Base-by-base conservation (phyloP, 2,329 filamentous ascomycete genomes). In the Apiospora sp. region DNA sequence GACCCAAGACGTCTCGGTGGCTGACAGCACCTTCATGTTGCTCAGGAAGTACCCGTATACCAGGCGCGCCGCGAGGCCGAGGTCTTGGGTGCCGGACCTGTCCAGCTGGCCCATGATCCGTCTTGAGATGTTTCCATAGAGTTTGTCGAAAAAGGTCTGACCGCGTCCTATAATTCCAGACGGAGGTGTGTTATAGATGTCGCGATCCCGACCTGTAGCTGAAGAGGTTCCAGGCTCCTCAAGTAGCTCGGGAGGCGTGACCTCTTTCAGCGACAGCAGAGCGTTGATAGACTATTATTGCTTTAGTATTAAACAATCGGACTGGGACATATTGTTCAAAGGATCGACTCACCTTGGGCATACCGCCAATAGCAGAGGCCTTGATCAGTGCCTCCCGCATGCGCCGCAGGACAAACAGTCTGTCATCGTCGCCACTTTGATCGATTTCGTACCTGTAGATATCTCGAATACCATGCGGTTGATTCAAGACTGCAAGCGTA, bases 341-440 rank as follows among this genome's bases (percentile, higher is more conserved):
- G n/a, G 22, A 22, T 41, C 37, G 19, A 54, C 74, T 67, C 79
- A 87, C 86, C 83, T 86, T 88, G 10, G 87, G 87, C 68, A 89
- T 76, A 0, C 87, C 87, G 22, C 83, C 83, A 58, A 89, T 82
- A 1, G 85, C 83, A 16, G 84, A 82, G 10, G 82, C 81, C 75
- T 88, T 88, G 44, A 88, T 78, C 41, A 89, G 78, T 1, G 85
- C 85, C 77, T 89, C 87, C 30, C 87, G 80, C 73, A 87, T 83
- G 61, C 85, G 82, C 61, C 86, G 80, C 3, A 83, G 81, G 68
- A 88, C 84, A n/a, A 74, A 74, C 70, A 87, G 78, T 71, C 85
- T 81, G 72, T 86, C 84, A 68, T 69, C 78, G 54, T 76, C 75
- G 27, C 75, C 64, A 2, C 76, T 81, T 51, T 82, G 74, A 1